Evolutionary conservation across 164 flowering plant species (phyloP).

Genomic region (Vitis cinerea): DNA sequence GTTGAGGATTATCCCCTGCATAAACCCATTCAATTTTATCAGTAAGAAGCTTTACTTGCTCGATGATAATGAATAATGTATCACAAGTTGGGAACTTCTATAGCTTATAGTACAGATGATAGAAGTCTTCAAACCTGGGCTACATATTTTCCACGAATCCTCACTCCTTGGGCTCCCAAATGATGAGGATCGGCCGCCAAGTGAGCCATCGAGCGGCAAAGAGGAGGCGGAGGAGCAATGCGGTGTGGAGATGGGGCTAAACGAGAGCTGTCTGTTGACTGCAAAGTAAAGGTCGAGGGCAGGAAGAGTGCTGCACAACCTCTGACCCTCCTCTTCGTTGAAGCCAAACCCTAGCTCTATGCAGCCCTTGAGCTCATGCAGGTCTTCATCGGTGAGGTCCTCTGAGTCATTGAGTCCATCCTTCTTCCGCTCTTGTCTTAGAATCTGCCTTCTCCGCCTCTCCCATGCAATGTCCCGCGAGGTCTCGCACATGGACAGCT

Average conservation of each 20-base stretch:
- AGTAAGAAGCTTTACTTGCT: too few species aligned
- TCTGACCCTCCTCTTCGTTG: constrained; percentile 67
- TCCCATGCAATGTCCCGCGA: constrained; percentile 83
- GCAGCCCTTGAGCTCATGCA: constrained; percentile 76
- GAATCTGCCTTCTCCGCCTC: constrained; percentile 58
- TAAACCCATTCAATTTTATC: background rate
- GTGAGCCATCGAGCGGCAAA: background rate
- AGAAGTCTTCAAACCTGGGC: constrained; percentile 44
- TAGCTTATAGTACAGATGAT: too few species aligned
- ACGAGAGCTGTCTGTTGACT: constrained; percentile 62
- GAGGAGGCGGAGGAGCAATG: constrained; percentile 26
- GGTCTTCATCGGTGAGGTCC: constrained; percentile 55
- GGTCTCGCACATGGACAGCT: constrained; percentile 73
- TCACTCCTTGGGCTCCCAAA: constrained; percentile 56
- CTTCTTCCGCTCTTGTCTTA: constrained; percentile 37
- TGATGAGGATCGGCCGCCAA: constrained; percentile 36
- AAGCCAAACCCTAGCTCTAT: constrained; percentile 91
- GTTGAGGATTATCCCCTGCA: constrained; percentile 77
- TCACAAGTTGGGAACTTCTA: too few species aligned
- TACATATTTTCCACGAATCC: constrained; percentile 72
- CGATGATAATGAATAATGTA: too few species aligned
- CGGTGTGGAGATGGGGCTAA: constrained; percentile 54
- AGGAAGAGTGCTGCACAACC: constrained; percentile 68
- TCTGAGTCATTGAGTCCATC: constrained; percentile 9
- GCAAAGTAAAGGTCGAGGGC: constrained; percentile 89